These are phyloP conservation scores for Saccharomyces mikatae DNA, from an alignment of 805 yeast species.

Conservation along the genomic window DNA sequence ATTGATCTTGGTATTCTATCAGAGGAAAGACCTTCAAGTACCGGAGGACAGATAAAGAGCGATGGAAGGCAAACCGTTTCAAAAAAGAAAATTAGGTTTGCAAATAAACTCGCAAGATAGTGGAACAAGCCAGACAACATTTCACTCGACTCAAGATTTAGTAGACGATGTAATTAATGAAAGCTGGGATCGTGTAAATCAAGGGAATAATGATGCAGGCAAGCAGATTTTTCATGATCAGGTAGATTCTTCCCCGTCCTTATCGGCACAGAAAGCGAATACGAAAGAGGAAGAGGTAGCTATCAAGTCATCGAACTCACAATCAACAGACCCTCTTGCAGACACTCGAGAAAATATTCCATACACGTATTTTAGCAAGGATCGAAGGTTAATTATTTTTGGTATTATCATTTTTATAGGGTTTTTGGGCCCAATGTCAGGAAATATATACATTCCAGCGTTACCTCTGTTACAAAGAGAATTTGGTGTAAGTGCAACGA, in stretches of 20 bases:
- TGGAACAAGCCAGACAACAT: neutral
- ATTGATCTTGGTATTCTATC: neutral
- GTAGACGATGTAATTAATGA: neutral
- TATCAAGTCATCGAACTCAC: neutral
- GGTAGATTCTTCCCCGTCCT: neutral
- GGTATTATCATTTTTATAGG: conserved; percentile 41
- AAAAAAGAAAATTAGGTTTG: neutral
- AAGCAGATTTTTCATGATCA: neutral
- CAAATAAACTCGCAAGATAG: neutral
- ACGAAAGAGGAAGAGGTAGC: neutral
- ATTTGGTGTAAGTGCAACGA: conserved; percentile 35
- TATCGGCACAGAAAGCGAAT: neutral
- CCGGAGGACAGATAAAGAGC: neutral
- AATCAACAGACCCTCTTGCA: neutral
- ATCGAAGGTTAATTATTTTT: conserved; percentile 31
- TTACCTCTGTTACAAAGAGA: conserved; percentile 38
- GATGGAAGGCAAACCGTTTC: neutral
- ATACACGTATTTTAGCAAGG: conserved; percentile 32
- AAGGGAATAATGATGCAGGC: neutral
- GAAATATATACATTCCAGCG: conserved; percentile 50
- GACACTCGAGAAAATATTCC: conserved; percentile 5
- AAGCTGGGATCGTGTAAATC: neutral
- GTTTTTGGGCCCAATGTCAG: conserved; percentile 48
- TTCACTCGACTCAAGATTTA: neutral
- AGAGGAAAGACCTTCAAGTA: neutral